Evolutionary conservation across 2,329 filamentous ascomycete genomes (phyloP).

Genomic region (Epichloe gansuensis): DNA sequence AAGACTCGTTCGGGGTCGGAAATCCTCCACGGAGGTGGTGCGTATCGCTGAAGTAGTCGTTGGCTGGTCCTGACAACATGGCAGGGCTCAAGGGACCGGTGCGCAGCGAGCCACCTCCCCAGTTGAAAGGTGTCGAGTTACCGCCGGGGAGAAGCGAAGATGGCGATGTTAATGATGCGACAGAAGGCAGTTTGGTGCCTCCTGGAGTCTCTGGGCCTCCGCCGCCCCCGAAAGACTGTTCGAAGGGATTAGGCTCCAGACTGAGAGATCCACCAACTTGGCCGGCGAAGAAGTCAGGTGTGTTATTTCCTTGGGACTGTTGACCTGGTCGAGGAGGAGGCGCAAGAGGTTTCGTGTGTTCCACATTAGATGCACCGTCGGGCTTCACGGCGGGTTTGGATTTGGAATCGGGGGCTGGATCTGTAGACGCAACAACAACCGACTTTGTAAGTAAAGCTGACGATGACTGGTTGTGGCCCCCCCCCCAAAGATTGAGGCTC

Average conservation of each 20-base stretch:
- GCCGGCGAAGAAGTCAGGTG: constrained; percentile 57
- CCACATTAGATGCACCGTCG: constrained; percentile 41
- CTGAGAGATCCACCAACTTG: constrained; percentile 44
- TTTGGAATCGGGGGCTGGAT: constrained; percentile 33
- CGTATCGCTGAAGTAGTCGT: constrained; percentile 79
- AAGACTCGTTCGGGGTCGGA: constrained; percentile 93
- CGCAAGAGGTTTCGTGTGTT: constrained; percentile 51
- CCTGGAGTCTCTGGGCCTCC: constrained; percentile 66
- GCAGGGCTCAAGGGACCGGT: constrained; percentile 91
- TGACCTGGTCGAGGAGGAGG: constrained; percentile 55
- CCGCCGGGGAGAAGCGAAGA: constrained; percentile 65
- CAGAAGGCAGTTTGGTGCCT: constrained; percentile 70
- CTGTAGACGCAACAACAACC: constrained; percentile 17
- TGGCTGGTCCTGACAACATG: constrained; percentile 79
- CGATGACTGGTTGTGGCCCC: neutral
- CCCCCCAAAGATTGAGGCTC: neutral
- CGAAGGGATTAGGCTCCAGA: constrained; percentile 90
- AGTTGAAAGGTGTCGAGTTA: constrained; percentile 62
- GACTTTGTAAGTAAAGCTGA: constrained; percentile 10
- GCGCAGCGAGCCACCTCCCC: constrained; percentile 71
- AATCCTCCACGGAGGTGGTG: constrained; percentile 70
- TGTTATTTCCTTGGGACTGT: constrained; percentile 33
- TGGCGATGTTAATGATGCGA: constrained; percentile 83
- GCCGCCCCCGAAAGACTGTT: constrained; percentile 71
- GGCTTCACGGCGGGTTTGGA: constrained; percentile 32